phyloP scores from a whole-genome alignment of 495 filamentous ascomycete genomes.

The Xylaria flabelliformis region DNA sequence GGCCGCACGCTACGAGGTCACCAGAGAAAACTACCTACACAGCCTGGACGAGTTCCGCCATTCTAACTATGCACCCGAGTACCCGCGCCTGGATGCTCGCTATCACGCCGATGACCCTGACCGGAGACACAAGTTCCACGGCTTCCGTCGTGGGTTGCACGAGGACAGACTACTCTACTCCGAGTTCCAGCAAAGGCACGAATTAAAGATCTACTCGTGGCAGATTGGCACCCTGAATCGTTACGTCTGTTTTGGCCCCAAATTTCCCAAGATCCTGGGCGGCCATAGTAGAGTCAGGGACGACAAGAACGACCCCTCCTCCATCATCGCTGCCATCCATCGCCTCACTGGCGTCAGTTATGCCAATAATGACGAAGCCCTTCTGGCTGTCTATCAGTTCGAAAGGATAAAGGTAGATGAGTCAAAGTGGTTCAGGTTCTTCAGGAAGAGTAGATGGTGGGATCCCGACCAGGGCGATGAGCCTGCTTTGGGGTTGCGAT shows the following conservation, averaged over 20 bases:
- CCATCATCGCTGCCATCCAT: not conserved
- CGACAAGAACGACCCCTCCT: not conserved
- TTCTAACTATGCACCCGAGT: slow-evolving; percentile 1
- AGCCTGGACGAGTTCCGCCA: not conserved
- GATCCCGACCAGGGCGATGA: not conserved
- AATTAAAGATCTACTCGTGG: not conserved
- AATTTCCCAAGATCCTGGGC: slow-evolving; percentile 5
- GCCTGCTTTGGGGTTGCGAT: not conserved
- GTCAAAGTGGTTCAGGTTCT: slow-evolving; percentile 7
- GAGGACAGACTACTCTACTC: slow-evolving; percentile 3
- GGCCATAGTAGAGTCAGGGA: not conserved
- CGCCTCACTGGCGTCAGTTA: not conserved
- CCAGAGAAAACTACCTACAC: not conserved
- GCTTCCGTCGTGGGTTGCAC: not conserved
- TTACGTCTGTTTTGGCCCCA: not conserved
- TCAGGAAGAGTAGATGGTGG: not conserved
- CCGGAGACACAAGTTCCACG: not conserved
- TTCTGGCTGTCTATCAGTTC: not conserved
- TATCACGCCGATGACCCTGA: not conserved
- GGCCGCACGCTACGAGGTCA: not conserved
- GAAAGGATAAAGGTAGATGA: slow-evolving; percentile 15
- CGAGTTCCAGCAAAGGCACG: not conserved
- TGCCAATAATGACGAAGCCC: not conserved
- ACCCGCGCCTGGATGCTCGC: slow-evolving; percentile 6
- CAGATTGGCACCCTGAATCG: not conserved